Conservation (phyloP, 495 filamentous ascomycete species). For the Podospora conica region DNA sequence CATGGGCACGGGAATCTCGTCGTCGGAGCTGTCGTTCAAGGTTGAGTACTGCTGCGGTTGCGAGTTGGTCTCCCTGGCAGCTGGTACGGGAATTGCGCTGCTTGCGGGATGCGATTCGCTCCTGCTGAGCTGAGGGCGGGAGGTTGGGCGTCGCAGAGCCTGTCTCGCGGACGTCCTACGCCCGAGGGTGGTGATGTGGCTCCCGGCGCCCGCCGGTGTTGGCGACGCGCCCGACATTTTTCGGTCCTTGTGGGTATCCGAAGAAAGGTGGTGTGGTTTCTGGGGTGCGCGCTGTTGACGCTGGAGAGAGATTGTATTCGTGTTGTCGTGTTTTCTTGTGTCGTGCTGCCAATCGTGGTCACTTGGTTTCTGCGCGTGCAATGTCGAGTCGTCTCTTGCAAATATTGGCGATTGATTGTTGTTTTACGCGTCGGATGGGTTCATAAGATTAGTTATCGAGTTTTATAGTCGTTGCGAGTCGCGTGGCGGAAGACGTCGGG, state of each 20-base stretch:
- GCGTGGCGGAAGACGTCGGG: slow-evolving; percentile 20
- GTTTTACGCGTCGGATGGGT: slow-evolving; percentile 30
- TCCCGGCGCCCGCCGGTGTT: slow-evolving; percentile 30
- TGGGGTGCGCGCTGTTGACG: neutral
- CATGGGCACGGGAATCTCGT: slow-evolving; percentile 63
- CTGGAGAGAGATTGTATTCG: neutral
- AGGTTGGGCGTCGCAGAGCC: slow-evolving; percentile 33
- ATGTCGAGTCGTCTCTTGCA: slow-evolving; percentile 7
- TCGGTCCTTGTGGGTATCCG: neutral
- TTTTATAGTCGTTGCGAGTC: slow-evolving; percentile 17
- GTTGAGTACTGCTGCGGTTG: slow-evolving; percentile 27
- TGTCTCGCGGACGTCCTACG: slow-evolving; percentile 40
- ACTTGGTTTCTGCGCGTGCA: slow-evolving; percentile 1
- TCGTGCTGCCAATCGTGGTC: neutral
- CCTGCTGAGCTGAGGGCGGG: slow-evolving; percentile 29
- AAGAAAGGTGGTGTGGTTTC: neutral
- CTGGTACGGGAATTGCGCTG: slow-evolving; percentile 4
- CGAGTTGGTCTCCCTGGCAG: slow-evolving; percentile 17
- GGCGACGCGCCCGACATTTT: slow-evolving; percentile 35
- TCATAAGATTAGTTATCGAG: slow-evolving; percentile 25
- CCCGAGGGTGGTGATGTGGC: slow-evolving; percentile 30
- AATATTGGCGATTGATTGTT: slow-evolving; percentile 23
- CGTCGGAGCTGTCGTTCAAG: slow-evolving; percentile 65
- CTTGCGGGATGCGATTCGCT: slow-evolving; percentile 34
- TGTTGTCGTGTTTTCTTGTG: neutral